Conservation (phyloP, 495 filamentous ascomycete species). For the Xanthoparmelia taractica region DNA sequence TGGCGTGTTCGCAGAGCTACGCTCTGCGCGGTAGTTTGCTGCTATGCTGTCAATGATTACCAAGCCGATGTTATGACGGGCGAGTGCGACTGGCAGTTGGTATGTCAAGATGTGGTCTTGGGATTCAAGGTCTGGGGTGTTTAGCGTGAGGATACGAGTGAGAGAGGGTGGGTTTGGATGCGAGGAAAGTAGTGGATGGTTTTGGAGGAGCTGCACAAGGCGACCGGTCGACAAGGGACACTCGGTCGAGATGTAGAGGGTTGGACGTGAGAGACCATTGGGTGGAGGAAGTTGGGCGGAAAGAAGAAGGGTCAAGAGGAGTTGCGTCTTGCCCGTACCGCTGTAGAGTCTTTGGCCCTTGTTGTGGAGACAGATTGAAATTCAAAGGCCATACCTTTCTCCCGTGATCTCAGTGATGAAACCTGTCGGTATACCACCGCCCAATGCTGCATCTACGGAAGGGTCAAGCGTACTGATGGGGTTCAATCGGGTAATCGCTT, state of each 20-base stretch:
- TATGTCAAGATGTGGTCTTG: constrained; percentile 92
- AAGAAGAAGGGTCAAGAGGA: constrained; percentile 75
- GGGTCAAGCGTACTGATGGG: constrained; percentile 76
- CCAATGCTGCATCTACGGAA: constrained; percentile 62
- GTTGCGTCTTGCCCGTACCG: constrained; percentile 92
- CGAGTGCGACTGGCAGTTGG: constrained; percentile 80
- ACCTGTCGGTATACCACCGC: constrained; percentile 76
- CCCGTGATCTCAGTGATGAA: constrained; percentile 87
- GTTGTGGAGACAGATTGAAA: background rate
- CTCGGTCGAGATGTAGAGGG: constrained; percentile 95
- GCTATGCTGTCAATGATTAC: constrained; percentile 84
- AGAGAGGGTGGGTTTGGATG: constrained; percentile 48
- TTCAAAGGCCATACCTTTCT: constrained; percentile 53
- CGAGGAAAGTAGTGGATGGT: constrained; percentile 48
- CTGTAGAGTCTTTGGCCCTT: constrained; percentile 31
- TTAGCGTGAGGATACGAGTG: constrained; percentile 62
- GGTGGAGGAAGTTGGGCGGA: constrained; percentile 71
- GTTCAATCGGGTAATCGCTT: constrained; percentile 36
- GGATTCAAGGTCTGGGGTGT: constrained; percentile 84
- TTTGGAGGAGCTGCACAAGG: constrained; percentile 65
- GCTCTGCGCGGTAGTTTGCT: constrained; percentile 90
- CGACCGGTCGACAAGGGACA: constrained; percentile 71
- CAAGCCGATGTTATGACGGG: constrained; percentile 65
- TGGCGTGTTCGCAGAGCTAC: constrained; percentile 35
- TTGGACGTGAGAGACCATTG: constrained; percentile 56